phyloP scores from a whole-genome alignment of 805 yeast species.

The Sugiyamaella floridensis region DNA sequence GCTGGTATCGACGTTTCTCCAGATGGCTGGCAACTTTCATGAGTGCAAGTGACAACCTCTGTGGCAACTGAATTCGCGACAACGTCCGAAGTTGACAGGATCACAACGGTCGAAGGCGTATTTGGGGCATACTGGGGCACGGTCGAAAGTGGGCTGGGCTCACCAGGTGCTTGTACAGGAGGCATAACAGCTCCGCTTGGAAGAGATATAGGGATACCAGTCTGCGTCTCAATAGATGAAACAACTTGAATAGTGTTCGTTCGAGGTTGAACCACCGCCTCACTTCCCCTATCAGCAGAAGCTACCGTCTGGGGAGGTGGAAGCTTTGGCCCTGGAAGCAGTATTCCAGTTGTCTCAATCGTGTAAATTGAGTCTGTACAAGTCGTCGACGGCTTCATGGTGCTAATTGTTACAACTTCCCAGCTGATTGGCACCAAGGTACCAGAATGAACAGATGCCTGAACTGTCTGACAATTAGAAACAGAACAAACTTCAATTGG shows the following conservation, averaged over 20 bases:
- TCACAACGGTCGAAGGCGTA: background rate
- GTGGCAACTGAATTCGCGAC: background rate
- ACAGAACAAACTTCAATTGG: slow-evolving; percentile 1
- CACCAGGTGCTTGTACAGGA: slow-evolving; percentile 1
- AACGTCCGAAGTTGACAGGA: background rate
- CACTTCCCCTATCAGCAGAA: background rate
- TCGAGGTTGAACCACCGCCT: slow-evolving; percentile 1
- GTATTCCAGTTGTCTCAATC: slow-evolving; percentile 5
- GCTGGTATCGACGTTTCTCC: background rate
- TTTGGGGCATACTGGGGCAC: slow-evolving; percentile 5
- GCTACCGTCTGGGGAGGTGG: background rate
- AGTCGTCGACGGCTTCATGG: slow-evolving; percentile 5
- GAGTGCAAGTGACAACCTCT: background rate
- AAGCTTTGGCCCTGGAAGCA: slow-evolving; percentile 2
- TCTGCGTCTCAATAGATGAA: background rate
- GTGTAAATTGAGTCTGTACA: slow-evolving; percentile 7
- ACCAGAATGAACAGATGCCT: slow-evolving; percentile 1
- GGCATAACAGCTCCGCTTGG: slow-evolving; percentile 8
- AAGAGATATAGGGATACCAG: background rate
- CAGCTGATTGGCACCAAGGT: background rate
- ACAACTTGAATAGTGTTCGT: background rate
- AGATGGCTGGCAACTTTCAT: background rate
- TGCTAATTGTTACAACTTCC: slow-evolving; percentile 4
- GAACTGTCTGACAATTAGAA: slow-evolving; percentile 1
- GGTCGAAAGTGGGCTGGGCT: background rate